Evolutionary conservation across 345 rosid species (phyloP).

Genomic region (Hypericum perforatum): DNA sequence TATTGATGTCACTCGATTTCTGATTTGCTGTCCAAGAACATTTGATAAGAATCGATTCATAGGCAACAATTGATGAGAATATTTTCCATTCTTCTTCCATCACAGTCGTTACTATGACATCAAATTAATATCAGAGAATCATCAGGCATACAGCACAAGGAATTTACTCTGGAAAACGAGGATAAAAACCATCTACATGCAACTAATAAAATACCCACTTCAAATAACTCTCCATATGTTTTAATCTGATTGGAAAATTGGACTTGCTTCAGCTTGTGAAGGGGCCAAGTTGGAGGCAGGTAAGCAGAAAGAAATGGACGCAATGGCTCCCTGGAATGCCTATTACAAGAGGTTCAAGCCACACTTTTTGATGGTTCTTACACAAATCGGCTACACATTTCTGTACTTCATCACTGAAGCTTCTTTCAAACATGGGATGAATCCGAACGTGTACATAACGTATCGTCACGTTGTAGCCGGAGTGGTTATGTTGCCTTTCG

Average conservation of each 20-base stretch:
- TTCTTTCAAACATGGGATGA: conserved; percentile 61
- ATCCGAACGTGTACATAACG: conserved; percentile 60
- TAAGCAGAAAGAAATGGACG: background rate
- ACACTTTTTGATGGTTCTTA: conserved; percentile 41
- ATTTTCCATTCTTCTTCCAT: conserved; percentile 1
- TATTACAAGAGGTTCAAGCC: conserved; percentile 32
- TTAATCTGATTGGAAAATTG: too few species aligned
- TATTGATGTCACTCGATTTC: conserved; percentile 22
- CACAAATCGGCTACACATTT: conserved; percentile 42
- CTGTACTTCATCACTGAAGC: conserved; percentile 55
- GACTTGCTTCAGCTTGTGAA: background rate
- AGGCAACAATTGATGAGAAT: conserved; percentile 14
- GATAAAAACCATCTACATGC: conserved; percentile 16
- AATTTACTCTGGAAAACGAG: conserved; percentile 25
- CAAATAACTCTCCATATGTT: too few species aligned
- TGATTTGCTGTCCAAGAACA: conserved; percentile 28
- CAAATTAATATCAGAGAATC: background rate
- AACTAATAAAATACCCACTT: conserved; percentile 7
- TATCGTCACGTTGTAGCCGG: conserved; percentile 46
- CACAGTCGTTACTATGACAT: background rate
- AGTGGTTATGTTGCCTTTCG: conserved; percentile 36
- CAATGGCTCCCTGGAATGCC: conserved; percentile 4
- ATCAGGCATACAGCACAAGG: conserved; percentile 3
- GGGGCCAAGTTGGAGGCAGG: background rate
- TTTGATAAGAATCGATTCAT: conserved; percentile 25